phyloP scores from a whole-genome alignment of 164 flowering plant species.

The Stephania japonica region DNA sequence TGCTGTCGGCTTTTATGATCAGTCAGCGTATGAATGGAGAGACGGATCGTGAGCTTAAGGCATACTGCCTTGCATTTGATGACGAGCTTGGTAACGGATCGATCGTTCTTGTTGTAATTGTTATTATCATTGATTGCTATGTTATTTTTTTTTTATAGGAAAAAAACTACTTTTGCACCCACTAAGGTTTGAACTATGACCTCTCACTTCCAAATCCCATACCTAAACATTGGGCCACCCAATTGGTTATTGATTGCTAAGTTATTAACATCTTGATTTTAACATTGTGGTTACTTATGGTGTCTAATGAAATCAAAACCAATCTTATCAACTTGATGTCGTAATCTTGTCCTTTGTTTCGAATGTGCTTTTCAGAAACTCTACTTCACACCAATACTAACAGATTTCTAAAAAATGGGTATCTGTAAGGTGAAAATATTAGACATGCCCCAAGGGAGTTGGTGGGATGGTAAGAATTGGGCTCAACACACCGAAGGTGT shows the following conservation, averaged over 20 bases:
- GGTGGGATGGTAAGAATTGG: too few species aligned
- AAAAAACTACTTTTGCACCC: too few species aligned
- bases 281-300: neutral
- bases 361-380: neutral
- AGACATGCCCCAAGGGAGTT: too few species aligned
- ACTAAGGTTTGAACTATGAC: too few species aligned
- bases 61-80: slow-evolving; percentile 97
- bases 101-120: neutral
- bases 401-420: too few species aligned
- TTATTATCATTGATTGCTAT: too few species aligned
- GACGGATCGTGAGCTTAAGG: slow-evolving; percentile 93
- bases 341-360: neutral
- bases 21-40: slow-evolving; percentile 99
- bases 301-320: neutral
- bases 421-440: too few species aligned
- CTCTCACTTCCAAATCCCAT: too few species aligned
- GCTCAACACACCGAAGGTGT: too few species aligned
- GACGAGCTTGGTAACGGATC: slow-evolving; percentile 69
- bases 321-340: neutral
- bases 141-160: too few species aligned
- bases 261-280: neutral
- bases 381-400: neutral
- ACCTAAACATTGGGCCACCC: too few species aligned
- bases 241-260: too few species aligned
- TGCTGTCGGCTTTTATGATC: slow-evolving; percentile 89